phyloP scores from a whole-genome alignment of 495 filamentous ascomycete genomes.

The Aspergillus kassunensis region DNA sequence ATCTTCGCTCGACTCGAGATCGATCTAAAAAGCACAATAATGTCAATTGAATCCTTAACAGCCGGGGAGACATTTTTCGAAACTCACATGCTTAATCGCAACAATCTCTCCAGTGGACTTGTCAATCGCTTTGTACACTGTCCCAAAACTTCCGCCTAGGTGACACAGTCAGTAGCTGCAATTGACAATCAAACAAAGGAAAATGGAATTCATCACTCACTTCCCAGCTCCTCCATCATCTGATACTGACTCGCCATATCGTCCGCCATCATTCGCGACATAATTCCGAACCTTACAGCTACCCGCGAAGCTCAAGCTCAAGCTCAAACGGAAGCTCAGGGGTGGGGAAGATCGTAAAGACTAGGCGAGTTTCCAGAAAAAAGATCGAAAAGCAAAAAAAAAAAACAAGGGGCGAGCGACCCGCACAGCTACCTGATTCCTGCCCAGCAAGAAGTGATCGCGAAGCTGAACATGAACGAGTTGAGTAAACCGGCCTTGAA shows the following conservation, averaged over 20 bases:
- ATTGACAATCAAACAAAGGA: constrained; percentile 1
- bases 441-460: constrained; percentile 13
- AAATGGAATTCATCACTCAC: constrained; percentile 49
- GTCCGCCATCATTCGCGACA: constrained; percentile 39
- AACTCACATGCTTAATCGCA: constrained; percentile 81
- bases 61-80: constrained; percentile 1
- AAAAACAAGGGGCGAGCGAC: too few species aligned
- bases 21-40: constrained; percentile 61
- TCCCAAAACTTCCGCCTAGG: constrained; percentile 86
- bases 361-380: too few species aligned
- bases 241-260: constrained; percentile 79
- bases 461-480: constrained; percentile 16
- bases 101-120: constrained; percentile 81
- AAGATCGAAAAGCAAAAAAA: constrained; percentile 13
- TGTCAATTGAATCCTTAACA: constrained; percentile 21
- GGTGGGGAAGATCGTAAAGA: too few species aligned
- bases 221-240: constrained; percentile 87
- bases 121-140: constrained; percentile 94
- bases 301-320: background rate
- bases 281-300: background rate
- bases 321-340: constrained; percentile 7
- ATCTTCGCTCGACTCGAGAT: constrained; percentile 96
- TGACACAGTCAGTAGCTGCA: constrained; percentile 1
- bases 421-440: constrained; percentile 13
- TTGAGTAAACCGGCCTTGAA: constrained; percentile 9